These are phyloP conservation scores for Petunia hybrid DNA, from an alignment of 305 asterid species.

Conservation along the genomic window DNA sequence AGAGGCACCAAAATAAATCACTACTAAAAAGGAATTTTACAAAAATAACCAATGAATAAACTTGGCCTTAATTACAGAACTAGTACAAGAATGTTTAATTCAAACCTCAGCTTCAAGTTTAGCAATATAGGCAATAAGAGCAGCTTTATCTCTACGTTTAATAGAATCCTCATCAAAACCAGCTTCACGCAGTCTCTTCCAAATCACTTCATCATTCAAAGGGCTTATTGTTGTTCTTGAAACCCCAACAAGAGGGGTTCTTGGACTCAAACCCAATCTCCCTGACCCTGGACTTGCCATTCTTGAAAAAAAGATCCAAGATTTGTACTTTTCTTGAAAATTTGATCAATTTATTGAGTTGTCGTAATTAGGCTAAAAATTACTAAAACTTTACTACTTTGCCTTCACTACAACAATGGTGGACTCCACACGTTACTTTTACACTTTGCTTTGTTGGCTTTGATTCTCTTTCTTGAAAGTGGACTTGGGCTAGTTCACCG, in stretches of 20 bases:
- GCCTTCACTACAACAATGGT: neutral
- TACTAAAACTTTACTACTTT: neutral
- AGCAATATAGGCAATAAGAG: conserved; percentile 88
- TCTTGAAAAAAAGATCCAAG: conserved; percentile 34
- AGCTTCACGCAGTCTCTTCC: conserved; percentile 87
- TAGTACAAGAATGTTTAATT: too few relatives aligned
- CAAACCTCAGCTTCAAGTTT: conserved; percentile 89
- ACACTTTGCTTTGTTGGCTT: neutral
- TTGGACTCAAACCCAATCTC: conserved; percentile 56
- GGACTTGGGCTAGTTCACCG: conserved; percentile 18
- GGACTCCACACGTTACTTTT: conserved; percentile 25
- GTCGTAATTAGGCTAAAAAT: neutral
- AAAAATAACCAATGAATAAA: neutral
- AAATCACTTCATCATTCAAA: conserved; percentile 75
- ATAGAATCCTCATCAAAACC: conserved; percentile 96
- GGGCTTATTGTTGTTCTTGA: conserved; percentile 61
- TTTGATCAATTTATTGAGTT: conserved; percentile 11
- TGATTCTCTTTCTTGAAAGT: neutral
- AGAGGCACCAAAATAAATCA: neutral
- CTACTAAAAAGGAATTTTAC: neutral
- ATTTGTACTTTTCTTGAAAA: neutral
- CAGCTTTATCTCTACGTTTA: conserved; percentile 89
- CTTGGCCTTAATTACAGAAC: neutral
- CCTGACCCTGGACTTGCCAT: conserved; percentile 66
- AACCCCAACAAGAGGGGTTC: conserved; percentile 57